Evolutionary conservation across 805 yeast genomes (phyloP).

Genomic region (Cyberlindnera amylophila): DNA sequence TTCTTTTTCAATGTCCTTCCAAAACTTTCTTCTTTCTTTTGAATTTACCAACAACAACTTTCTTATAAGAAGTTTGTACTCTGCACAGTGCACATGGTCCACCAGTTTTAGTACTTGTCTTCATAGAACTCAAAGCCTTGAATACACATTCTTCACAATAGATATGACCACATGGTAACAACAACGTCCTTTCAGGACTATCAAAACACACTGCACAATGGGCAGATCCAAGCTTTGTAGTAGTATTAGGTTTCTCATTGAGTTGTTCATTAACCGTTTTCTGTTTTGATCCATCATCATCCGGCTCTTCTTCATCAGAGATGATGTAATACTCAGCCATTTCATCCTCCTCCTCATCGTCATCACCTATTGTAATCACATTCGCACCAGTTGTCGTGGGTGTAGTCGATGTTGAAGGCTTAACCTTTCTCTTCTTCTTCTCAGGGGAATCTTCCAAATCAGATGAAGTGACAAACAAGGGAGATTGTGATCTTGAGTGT

Average conservation of each 20-base stretch:
- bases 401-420: no score
- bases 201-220: slow-evolving; percentile 56
- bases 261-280: slow-evolving; percentile 35
- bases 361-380: slow-evolving; percentile 14
- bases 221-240: slow-evolving; percentile 18
- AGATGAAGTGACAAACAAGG: slow-evolving; percentile 17
- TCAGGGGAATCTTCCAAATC: slow-evolving; percentile 4
- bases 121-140: slow-evolving; percentile 37
- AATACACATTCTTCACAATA: slow-evolving; percentile 53
- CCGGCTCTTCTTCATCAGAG: slow-evolving; percentile 21
- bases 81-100: slow-evolving; percentile 45
- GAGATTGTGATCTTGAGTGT: slow-evolving; percentile 25
- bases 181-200: slow-evolving; percentile 43
- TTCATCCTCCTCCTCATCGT: slow-evolving; percentile 9
- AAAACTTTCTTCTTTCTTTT: slow-evolving; percentile 28
- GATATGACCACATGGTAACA: slow-evolving; percentile 55
- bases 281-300: slow-evolving; percentile 13
- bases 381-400: background rate
- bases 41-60: slow-evolving; percentile 29
- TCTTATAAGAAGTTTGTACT: slow-evolving; percentile 30
- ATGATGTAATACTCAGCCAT: slow-evolving; percentile 18
- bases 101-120: slow-evolving; percentile 26
- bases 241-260: slow-evolving; percentile 13
- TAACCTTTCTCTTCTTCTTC: slow-evolving; percentile 1
- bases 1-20: slow-evolving; percentile 7